Evolutionary conservation across 345 rosid species (phyloP).

Genomic region (Raphanus raphanistrum): DNA sequence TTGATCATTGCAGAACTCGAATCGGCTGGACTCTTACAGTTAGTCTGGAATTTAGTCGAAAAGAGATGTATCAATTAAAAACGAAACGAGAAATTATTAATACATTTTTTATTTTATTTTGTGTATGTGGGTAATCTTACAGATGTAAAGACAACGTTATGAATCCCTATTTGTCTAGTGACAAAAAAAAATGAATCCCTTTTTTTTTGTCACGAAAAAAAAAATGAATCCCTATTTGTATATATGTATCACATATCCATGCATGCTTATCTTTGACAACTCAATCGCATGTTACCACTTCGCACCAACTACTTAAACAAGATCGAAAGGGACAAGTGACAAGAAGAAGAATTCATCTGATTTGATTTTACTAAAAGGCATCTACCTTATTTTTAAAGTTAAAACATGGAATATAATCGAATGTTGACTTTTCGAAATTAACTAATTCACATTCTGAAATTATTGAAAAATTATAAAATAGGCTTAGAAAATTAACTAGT

Average conservation of each 20-base stretch:
- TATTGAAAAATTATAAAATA: background rate
- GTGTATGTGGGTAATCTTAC: background rate
- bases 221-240: background rate
- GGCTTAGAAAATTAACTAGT: background rate
- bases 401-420: slow-evolving; percentile 6
- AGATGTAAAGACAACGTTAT: background rate
- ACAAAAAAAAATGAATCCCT: too few relatives aligned
- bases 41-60: background rate
- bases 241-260: background rate
- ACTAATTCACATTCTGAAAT: slow-evolving; percentile 2
- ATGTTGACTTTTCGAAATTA: slow-evolving; percentile 6
- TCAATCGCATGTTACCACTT: slow-evolving; percentile 37
- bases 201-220: too few relatives aligned
- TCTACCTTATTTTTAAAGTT: slow-evolving; percentile 17
- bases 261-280: slow-evolving; percentile 19
- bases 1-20: background rate
- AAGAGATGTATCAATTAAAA: background rate
- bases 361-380: slow-evolving; percentile 8
- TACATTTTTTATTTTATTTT: background rate
- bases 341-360: slow-evolving; percentile 12
- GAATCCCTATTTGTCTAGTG: background rate
- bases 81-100: background rate
- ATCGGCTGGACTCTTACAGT: background rate
- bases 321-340: background rate
- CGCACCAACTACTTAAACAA: slow-evolving; percentile 33